Evolutionary conservation across 257 asterid genomes (phyloP).

Genomic region (Forsythia viridissima): DNA sequence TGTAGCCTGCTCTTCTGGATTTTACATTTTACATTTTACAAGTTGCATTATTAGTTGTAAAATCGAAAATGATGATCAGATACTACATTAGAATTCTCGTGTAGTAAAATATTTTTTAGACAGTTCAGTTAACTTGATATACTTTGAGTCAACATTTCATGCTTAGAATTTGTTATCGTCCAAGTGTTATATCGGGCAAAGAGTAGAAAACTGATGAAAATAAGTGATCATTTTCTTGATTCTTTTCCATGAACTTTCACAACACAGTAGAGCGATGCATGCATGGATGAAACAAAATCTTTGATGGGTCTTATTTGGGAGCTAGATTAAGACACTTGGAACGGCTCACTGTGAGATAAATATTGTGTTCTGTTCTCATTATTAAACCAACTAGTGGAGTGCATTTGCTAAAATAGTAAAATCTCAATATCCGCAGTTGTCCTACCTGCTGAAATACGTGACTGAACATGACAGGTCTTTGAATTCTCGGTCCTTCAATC

Average conservation of each 20-base stretch:
- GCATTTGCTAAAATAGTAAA: neutral
- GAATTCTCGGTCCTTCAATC: neutral
- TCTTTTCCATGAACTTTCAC: conserved; percentile 1
- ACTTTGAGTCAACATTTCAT: neutral
- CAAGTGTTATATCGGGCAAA: conserved; percentile 13
- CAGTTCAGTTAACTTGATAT: neutral
- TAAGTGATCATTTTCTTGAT: neutral
- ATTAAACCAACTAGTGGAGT: conserved; percentile 13
- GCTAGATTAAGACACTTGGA: neutral
- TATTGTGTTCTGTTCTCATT: neutral
- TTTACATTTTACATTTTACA: conserved; percentile 12
- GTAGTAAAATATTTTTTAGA: neutral
- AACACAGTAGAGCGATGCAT: neutral
- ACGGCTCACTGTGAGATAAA: conserved; percentile 9
- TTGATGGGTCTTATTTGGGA: neutral
- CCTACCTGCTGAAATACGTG: conserved; percentile 17
- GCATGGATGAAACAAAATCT: conserved; percentile 4
- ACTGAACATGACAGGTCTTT: neutral
- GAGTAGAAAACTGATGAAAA: neutral
- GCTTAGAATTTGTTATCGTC: neutral
- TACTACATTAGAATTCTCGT: conserved; percentile 10
- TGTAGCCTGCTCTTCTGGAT: conserved; percentile 11
- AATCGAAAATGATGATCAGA: conserved; percentile 7
- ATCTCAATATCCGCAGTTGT: neutral
- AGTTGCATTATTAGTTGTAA: conserved; percentile 11